Evolutionary conservation across 257 asterid species (phyloP).

Genomic region (Perilla frutescens): DNA sequence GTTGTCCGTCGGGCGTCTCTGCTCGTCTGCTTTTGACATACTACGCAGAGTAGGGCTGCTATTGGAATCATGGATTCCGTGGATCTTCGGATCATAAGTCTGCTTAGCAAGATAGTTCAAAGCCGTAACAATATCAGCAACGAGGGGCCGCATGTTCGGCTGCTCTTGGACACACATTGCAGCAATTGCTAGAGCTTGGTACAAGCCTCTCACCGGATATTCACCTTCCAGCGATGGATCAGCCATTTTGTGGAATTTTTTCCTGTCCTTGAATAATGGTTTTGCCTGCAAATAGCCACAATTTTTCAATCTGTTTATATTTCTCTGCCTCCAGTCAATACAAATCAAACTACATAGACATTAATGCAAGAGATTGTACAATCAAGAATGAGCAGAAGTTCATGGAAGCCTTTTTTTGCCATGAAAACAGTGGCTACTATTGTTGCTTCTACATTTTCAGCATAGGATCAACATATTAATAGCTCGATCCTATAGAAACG

Average conservation of each 20-base stretch:
- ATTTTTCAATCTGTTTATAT: background rate
- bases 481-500: background rate
- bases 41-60: slow-evolving; percentile 23
- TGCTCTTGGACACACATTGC: slow-evolving; percentile 67
- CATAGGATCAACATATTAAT: background rate
- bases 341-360: background rate
- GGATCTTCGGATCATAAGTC: slow-evolving; percentile 38
- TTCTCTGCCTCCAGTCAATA: background rate
- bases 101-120: slow-evolving; percentile 49
- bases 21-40: slow-evolving; percentile 33
- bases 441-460: background rate
- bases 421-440: no score
- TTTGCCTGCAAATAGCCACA: slow-evolving; percentile 46
- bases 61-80: slow-evolving; percentile 16
- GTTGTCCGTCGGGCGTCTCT: background rate
- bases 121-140: slow-evolving; percentile 55
- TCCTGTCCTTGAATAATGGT: slow-evolving; percentile 55
- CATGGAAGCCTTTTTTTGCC: background rate
- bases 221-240: slow-evolving; percentile 55
- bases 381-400: background rate
- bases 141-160: slow-evolving; percentile 51
- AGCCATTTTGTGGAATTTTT: slow-evolving; percentile 50
- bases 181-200: slow-evolving; percentile 61
- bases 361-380: no score
- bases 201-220: slow-evolving; percentile 51